Conservation (phyloP, 441 rosid genomes). For the Viola pubescens region DNA sequence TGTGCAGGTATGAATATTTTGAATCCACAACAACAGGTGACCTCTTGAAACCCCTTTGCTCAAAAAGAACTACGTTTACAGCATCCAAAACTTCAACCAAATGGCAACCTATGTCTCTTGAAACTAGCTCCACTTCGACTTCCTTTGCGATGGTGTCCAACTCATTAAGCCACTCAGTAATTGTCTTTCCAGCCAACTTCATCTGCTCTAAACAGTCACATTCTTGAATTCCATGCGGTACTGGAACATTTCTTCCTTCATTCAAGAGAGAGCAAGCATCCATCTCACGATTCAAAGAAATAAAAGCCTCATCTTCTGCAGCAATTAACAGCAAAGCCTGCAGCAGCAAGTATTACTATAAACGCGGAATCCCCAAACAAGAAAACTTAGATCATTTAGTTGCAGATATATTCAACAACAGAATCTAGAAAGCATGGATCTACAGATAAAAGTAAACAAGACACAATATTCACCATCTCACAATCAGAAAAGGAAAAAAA, state of each 20-base stretch:
- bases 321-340: constrained; percentile 74
- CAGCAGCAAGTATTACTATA: constrained; percentile 14
- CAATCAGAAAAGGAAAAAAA: not conserved
- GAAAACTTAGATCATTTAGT: not conserved
- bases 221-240: constrained; percentile 28
- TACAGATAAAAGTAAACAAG: not conserved
- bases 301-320: constrained; percentile 79
- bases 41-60: constrained; percentile 69
- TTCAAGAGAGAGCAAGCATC: constrained; percentile 43
- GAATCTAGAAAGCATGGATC: not conserved
- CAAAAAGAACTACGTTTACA: constrained; percentile 68
- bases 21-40: constrained; percentile 56
- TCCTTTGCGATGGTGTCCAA: constrained; percentile 65
- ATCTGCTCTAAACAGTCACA: constrained; percentile 42
- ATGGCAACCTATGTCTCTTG: constrained; percentile 74
- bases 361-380: not conserved
- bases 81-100: constrained; percentile 73
- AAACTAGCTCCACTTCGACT: constrained; percentile 72
- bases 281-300: constrained; percentile 45
- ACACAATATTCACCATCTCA: not conserved
- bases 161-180: constrained; percentile 56
- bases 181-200: constrained; percentile 58
- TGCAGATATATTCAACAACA: not conserved
- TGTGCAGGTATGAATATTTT: constrained; percentile 60
- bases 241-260: constrained; percentile 40